Evolutionary conservation across 805 yeast species (phyloP).

Genomic region (Wickerhamiella domercqiae): DNA sequence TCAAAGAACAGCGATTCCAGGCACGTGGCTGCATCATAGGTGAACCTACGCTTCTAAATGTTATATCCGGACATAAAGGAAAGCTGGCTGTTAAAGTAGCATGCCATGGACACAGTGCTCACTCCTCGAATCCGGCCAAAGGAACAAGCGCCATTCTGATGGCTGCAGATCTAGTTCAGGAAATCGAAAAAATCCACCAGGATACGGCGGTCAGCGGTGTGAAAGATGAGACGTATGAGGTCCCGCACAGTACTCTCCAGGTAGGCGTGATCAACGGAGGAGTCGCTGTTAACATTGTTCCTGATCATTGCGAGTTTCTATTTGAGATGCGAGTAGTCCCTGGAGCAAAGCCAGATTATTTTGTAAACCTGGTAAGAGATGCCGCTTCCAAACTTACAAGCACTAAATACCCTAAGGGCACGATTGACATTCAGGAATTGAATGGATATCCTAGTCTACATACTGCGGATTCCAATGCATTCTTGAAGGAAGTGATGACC

Average conservation of each 20-base stretch:
- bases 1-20: slow-evolving; percentile 3
- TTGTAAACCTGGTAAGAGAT: slow-evolving; percentile 3
- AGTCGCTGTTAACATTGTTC: slow-evolving; percentile 12
- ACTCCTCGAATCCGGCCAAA: slow-evolving; percentile 10
- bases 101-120: slow-evolving; percentile 11
- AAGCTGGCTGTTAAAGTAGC: slow-evolving; percentile 11
- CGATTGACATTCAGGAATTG: slow-evolving; percentile 5
- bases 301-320: slow-evolving; percentile 11
- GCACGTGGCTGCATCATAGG: slow-evolving; percentile 13
- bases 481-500: slow-evolving; percentile 1
- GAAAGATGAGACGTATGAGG: slow-evolving; percentile 7
- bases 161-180: slow-evolving; percentile 10
- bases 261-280: slow-evolving; percentile 12
- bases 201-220: background rate
- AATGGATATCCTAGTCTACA: slow-evolving; percentile 11
- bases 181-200: slow-evolving; percentile 8
- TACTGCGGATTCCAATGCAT: slow-evolving; percentile 3
- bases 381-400: slow-evolving; percentile 4
- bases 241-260: slow-evolving; percentile 11
- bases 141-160: slow-evolving; percentile 13
- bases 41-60: slow-evolving; percentile 11
- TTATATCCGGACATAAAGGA: slow-evolving; percentile 13
- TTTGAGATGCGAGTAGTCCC: slow-evolving; percentile 13
- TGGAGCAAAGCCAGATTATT: slow-evolving; percentile 3
- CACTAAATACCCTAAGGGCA: slow-evolving; percentile 1